These are phyloP conservation scores for Endocalyx cinctus DNA, from an alignment of 2,329 filamentous ascomycete genomes.

Conservation along the genomic window DNA sequence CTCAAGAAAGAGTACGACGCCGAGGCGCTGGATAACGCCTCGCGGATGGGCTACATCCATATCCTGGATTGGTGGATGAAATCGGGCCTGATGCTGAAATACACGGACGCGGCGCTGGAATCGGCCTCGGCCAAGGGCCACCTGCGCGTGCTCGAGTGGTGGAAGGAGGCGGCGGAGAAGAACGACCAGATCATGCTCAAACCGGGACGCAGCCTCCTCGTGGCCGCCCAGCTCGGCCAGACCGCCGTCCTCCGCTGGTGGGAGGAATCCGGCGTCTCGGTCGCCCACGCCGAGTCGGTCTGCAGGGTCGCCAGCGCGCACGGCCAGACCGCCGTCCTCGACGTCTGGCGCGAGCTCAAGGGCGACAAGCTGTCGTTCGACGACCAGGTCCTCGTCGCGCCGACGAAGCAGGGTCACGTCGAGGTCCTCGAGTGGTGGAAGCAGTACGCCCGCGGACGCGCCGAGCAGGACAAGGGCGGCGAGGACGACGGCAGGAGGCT, in stretches of 20 bases:
- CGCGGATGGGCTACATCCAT: conserved; percentile 76
- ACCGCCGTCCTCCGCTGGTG: conserved; percentile 80
- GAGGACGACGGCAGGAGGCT: conserved; percentile 45
- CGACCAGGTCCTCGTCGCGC: conserved; percentile 75
- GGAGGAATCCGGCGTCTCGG: conserved; percentile 75
- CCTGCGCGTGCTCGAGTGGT: conserved; percentile 87
- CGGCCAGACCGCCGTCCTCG: conserved; percentile 77
- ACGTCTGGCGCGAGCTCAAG: conserved; percentile 73
- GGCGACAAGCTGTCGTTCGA: conserved; percentile 73
- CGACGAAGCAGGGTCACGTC: conserved; percentile 82
- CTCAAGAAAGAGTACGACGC: conserved; percentile 80
- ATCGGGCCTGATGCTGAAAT: conserved; percentile 70
- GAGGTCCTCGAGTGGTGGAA: conserved; percentile 93
- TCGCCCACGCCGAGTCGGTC: conserved; percentile 75
- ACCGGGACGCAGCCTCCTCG: conserved; percentile 78
- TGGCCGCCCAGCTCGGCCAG: conserved; percentile 78
- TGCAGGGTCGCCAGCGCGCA: conserved; percentile 80
- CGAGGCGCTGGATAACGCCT: conserved; percentile 84
- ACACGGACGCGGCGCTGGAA: conserved; percentile 83
- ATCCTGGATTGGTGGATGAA: conserved; percentile 91
- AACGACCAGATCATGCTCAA: conserved; percentile 61
- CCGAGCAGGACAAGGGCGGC: conserved; percentile 41
- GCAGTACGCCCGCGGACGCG: conserved; percentile 57
- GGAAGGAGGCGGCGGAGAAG: conserved; percentile 66
- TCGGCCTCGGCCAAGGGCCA: conserved; percentile 82